phyloP scores from a whole-genome alignment of 2,329 filamentous ascomycete genomes.

The Torrubiellomyces zombiae region DNA sequence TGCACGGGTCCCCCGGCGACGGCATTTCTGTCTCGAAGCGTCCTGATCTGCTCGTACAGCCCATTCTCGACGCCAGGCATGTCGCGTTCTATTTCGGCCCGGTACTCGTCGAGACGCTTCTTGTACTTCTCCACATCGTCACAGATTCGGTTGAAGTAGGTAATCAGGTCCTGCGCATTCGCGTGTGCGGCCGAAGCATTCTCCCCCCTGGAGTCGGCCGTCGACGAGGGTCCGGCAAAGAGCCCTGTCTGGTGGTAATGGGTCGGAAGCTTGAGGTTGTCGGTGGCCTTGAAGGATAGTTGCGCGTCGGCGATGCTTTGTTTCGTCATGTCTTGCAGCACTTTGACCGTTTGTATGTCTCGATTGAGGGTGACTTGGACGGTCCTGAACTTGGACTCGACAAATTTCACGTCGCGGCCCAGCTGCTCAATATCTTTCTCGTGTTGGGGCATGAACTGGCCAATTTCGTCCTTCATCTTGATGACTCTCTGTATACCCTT shows the following conservation, averaged over 20 bases:
- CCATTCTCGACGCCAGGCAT: conserved; percentile 31
- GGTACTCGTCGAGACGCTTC: conserved; percentile 25
- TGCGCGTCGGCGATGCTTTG: conserved; percentile 54
- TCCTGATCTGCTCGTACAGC: conserved; percentile 25
- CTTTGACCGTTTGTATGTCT: conserved; percentile 47
- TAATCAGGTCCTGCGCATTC: conserved; percentile 25
- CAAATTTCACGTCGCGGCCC: conserved; percentile 28
- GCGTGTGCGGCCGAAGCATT: conserved; percentile 19
- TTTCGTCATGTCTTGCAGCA: conserved; percentile 40
- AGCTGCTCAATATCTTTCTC: conserved; percentile 30
- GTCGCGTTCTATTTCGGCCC: conserved; percentile 28
- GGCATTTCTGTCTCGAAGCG: conserved; percentile 17
- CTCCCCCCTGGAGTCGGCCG: conserved; percentile 12
- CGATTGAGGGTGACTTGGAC: conserved; percentile 27
- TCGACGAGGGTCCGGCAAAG: conserved; percentile 18
- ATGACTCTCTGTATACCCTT: conserved; percentile 68
- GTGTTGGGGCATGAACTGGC: conserved; percentile 45
- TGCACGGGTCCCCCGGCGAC: conserved; percentile 13
- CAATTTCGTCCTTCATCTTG: conserved; percentile 58
- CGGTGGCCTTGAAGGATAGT: conserved; percentile 55
- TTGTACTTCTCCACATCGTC: conserved; percentile 27
- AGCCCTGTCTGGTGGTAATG: conserved; percentile 33
- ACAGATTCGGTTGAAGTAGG: conserved; percentile 27
- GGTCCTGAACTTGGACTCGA: conserved; percentile 29
- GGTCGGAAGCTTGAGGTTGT: conserved; percentile 55